Percentiles rank a stretch among this genome's conserved stretches.
phyloP scores from a whole-genome alignment of 352 stramenopile species.

The Globisporangium paddicum region DNA sequence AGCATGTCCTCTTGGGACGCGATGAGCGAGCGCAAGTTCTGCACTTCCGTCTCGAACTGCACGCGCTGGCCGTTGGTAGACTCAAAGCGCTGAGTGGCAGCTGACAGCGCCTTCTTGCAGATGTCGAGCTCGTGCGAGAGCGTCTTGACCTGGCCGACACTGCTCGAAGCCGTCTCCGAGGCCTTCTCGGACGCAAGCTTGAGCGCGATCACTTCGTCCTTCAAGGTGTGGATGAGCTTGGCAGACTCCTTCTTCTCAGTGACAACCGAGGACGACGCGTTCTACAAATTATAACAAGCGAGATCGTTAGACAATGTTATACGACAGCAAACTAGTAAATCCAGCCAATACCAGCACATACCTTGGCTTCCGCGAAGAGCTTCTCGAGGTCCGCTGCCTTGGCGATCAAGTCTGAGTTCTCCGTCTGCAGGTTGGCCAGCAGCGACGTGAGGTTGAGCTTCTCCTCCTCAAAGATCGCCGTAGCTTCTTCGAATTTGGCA shows the following conservation, averaged over 20 bases:
- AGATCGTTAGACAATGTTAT: too few relatives aligned
- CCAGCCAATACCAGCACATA: too few relatives aligned
- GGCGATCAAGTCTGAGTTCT: conserved; percentile 13
- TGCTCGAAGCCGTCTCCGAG: conserved; percentile 20
- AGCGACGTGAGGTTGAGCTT: conserved; percentile 22
- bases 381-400: conserved; percentile 25
- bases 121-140: conserved; percentile 29
- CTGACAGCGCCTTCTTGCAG: conserved; percentile 26
- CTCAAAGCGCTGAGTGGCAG: conserved; percentile 33
- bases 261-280: conserved; percentile 12
- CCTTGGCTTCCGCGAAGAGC: conserved; percentile 8
- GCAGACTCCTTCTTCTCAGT: conserved; percentile 37
- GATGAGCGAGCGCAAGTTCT: conserved; percentile 31
- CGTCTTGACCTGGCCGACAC: conserved; percentile 28
- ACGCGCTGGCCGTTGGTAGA: conserved; percentile 20
- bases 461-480: conserved; percentile 25
- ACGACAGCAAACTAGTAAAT: too few relatives aligned
- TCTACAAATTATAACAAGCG: too few relatives aligned
- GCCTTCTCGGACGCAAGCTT: conserved; percentile 39
- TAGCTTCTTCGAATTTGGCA: conserved; percentile 15
- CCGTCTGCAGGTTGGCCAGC: conserved; percentile 24
- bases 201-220: conserved; percentile 45
- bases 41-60: conserved; percentile 30
- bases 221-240: conserved; percentile 32
- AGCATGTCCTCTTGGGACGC: conserved; percentile 58